A percentile compares a stretch with the other conserved stretches of the same genome.
Conservation (phyloP, 352 stramenopile genomes). For the Phytophthora palmivora region DNA sequence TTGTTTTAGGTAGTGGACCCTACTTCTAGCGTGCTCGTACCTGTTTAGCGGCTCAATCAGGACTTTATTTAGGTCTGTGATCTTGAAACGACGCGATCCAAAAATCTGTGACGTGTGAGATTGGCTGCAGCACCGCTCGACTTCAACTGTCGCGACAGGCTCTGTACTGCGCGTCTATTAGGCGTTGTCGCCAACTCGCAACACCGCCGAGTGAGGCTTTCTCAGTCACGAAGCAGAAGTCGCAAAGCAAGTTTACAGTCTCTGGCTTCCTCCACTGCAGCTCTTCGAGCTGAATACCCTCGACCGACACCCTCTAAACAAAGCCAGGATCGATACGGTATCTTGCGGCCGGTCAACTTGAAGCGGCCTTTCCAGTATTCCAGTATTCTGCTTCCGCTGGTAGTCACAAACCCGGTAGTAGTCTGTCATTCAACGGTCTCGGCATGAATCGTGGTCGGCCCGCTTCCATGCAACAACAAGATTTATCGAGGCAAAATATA, state of each 20-base stretch:
- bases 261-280: slow-evolving; percentile 1
- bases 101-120: slow-evolving; percentile 34
- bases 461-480: slow-evolving; percentile 29
- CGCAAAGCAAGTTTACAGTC: not conserved
- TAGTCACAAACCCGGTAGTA: slow-evolving; percentile 19
- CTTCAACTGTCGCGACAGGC: slow-evolving; percentile 15
- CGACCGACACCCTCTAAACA: slow-evolving; percentile 13
- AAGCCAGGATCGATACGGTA: slow-evolving; percentile 23
- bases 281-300: not conserved
- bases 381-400: slow-evolving; percentile 18
- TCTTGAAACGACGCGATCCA: slow-evolving; percentile 35
- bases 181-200: slow-evolving; percentile 5
- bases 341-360: slow-evolving; percentile 26
- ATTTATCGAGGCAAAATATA: slow-evolving; percentile 10
- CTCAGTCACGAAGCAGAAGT: slow-evolving; percentile 11
- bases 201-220: slow-evolving; percentile 13
- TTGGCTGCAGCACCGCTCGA: not conserved
- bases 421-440: slow-evolving; percentile 9
- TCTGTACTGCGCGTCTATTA: slow-evolving; percentile 14
- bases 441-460: slow-evolving; percentile 19
- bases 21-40: no score
- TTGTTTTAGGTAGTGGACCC: not conserved
- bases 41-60: not conserved
- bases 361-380: slow-evolving; percentile 28
- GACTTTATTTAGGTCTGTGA: not conserved